A percentile compares a stretch with the other conserved stretches of the same genome.
Conservation (phyloP, 1,139 yeast genomes). For the Pichia sp. region DNA sequence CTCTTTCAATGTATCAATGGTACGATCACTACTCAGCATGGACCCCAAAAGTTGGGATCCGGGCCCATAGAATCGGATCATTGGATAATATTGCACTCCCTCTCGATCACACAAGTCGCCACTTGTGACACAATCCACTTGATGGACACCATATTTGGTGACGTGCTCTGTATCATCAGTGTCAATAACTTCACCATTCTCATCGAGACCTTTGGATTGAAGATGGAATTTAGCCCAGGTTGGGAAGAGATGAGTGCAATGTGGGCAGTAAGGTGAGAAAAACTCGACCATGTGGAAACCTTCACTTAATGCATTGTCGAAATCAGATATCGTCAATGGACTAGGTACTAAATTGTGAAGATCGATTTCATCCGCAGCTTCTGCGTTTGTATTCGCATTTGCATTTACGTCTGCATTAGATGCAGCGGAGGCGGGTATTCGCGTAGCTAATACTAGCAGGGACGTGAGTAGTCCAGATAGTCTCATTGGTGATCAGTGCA, state of each 20-base stretch:
- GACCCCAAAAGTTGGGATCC: slow-evolving; percentile 30
- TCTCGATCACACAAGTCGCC: slow-evolving; percentile 68
- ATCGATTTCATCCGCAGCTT: slow-evolving; percentile 1
- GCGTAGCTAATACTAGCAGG: too few relatives aligned
- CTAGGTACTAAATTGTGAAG: slow-evolving; percentile 20
- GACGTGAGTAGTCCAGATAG: too few relatives aligned
- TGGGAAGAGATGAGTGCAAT: slow-evolving; percentile 61
- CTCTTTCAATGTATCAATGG: slow-evolving; percentile 40
- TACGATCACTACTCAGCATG: slow-evolving; percentile 31
- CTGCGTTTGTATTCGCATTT: background rate
- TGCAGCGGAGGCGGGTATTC: too few relatives aligned
- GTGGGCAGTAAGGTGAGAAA: slow-evolving; percentile 65
- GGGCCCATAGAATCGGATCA: slow-evolving; percentile 55
- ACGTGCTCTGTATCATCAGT: background rate
- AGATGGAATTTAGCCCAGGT: slow-evolving; percentile 53
- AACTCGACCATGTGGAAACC: slow-evolving; percentile 58
- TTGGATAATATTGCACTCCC: slow-evolving; percentile 49
- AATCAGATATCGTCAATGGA: slow-evolving; percentile 28
- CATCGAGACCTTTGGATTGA: slow-evolving; percentile 31
- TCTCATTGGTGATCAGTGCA: too few relatives aligned
- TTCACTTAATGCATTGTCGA: slow-evolving; percentile 37
- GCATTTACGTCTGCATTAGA: background rate
- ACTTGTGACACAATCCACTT: slow-evolving; percentile 64
- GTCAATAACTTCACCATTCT: background rate
- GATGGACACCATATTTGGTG: slow-evolving; percentile 42